These are phyloP conservation scores for Gracilaria gracilis DNA, from an alignment of 23 red algal species.

Conservation along the genomic window DNA sequence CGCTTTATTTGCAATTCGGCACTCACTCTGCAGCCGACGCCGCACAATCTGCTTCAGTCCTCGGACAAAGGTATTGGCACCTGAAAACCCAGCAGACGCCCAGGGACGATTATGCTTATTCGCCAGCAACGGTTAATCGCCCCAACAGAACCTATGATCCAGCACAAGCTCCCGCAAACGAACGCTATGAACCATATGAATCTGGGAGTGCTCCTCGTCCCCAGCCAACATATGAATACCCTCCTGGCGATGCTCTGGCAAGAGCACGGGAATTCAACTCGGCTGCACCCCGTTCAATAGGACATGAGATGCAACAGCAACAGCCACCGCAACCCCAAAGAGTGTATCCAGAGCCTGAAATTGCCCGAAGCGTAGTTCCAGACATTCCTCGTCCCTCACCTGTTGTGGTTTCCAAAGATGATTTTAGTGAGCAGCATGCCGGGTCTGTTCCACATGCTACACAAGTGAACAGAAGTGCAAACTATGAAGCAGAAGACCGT, in stretches of 20 bases:
- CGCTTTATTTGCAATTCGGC: constrained; percentile 43
- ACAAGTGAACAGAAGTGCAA: constrained; percentile 8
- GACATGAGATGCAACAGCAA: constrained; percentile 11
- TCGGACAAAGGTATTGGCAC: constrained; percentile 46
- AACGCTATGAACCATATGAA: constrained; percentile 15
- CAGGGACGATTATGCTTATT: constrained; percentile 1
- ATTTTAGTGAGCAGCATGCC: background rate
- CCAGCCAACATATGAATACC: constrained; percentile 4
- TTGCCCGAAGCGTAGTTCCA: constrained; percentile 30
- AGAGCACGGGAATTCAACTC: constrained; percentile 10
- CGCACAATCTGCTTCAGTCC: background rate
- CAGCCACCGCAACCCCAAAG: constrained; percentile 12
- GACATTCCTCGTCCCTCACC: background rate
- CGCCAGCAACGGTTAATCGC: constrained; percentile 1
- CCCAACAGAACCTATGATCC: background rate
- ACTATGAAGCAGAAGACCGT: constrained; percentile 10
- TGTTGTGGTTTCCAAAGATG: constrained; percentile 1
- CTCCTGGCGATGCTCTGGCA: background rate
- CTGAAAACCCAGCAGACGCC: background rate
- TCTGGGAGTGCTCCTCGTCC: background rate
- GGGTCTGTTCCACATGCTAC: background rate
- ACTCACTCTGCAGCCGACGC: constrained; percentile 29
- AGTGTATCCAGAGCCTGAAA: background rate
- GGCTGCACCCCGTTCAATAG: background rate
- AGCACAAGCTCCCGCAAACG: background rate